phyloP scores from a whole-genome alignment of 768 basidiomycete genomes.

The Boletus insuetus region DNA sequence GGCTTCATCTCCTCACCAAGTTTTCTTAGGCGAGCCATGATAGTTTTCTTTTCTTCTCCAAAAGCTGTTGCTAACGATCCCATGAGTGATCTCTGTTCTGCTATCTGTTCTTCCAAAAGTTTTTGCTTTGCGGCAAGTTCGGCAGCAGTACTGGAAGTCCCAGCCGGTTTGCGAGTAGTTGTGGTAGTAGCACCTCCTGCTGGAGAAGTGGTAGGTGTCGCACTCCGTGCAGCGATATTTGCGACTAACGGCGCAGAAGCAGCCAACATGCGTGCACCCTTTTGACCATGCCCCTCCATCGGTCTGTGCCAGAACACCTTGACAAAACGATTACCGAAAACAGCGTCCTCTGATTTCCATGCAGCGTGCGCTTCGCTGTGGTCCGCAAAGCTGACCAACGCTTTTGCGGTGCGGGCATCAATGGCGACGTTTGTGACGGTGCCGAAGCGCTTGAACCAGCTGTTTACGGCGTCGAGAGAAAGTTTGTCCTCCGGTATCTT shows the following conservation, averaged over 20 bases:
- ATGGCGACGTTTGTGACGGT: constrained; percentile 90
- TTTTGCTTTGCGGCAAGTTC: constrained; percentile 73
- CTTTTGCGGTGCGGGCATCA: constrained; percentile 70
- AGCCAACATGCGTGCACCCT: constrained; percentile 73
- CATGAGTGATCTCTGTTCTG: constrained; percentile 88
- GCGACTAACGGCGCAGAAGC: constrained; percentile 77
- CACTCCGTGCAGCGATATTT: constrained; percentile 47
- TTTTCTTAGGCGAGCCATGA: constrained; percentile 73
- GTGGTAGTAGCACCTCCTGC: constrained; percentile 21
- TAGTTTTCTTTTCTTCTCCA: constrained; percentile 71
- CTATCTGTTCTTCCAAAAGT: constrained; percentile 75
- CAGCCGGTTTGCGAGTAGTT: constrained; percentile 37
- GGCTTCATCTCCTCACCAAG: constrained; percentile 76
- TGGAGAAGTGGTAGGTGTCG: constrained; percentile 47
- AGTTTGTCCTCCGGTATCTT: constrained; percentile 89
- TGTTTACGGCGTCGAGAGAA: constrained; percentile 71
- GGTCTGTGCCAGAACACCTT: constrained; percentile 96
- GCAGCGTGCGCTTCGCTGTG: constrained; percentile 85
- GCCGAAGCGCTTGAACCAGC: constrained; percentile 91
- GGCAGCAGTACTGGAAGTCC: constrained; percentile 36
- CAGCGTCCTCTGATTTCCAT: constrained; percentile 93
- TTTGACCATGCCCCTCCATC: constrained; percentile 85
- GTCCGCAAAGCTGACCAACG: constrained; percentile 80
- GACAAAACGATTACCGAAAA: constrained; percentile 92
- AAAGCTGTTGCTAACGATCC: constrained; percentile 60